A percentile compares a stretch with the other conserved stretches of the same genome.
phyloP scores from a whole-genome alignment of 768 basidiomycete species.

The Rhodotorula kratochvilovae region DNA sequence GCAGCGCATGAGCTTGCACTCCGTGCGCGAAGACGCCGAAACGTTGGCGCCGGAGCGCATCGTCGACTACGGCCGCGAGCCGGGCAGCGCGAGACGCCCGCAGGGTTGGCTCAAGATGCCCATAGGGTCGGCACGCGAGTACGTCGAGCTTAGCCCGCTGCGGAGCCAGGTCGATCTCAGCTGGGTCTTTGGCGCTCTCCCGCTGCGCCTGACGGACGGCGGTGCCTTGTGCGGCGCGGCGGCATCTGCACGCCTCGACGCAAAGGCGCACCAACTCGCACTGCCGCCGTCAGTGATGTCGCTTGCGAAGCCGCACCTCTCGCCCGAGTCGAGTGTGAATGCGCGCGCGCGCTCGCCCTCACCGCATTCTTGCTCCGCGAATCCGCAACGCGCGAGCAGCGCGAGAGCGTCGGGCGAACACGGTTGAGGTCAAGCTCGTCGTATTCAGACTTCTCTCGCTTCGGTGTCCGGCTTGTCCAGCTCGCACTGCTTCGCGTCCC shows the following conservation, averaged over 20 bases:
- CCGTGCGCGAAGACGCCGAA: constrained; percentile 48
- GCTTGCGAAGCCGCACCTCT: constrained; percentile 54
- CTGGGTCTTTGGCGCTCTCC: constrained; percentile 36
- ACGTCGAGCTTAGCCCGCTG: constrained; percentile 65
- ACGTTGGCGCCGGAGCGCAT: constrained; percentile 54
- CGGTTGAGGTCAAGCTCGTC: no score
- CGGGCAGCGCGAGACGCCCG: constrained; percentile 58
- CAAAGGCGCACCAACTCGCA: constrained; percentile 24
- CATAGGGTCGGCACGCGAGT: constrained; percentile 46
- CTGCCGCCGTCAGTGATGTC: constrained; percentile 52
- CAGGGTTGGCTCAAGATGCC: no score
- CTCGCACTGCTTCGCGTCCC: no score
- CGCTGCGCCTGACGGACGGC: constrained; percentile 26
- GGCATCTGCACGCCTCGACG: constrained; percentile 19
- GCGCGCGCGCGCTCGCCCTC: constrained; percentile 62
- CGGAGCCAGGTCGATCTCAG: constrained; percentile 40
- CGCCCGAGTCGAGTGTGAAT: constrained; percentile 23
- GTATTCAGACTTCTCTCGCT: no score
- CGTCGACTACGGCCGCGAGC: constrained; percentile 78
- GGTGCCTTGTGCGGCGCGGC: not conserved
- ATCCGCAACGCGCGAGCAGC: constrained; percentile 59
- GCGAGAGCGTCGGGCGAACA: constrained; percentile 69
- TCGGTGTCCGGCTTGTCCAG: no score
- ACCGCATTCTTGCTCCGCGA: constrained; percentile 83
- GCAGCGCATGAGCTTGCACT: constrained; percentile 55